A percentile compares a stretch with the other conserved stretches of the same genome.
phyloP scores from a whole-genome alignment of 768 basidiomycete genomes.

The Xanthoconium stramineum region DNA sequence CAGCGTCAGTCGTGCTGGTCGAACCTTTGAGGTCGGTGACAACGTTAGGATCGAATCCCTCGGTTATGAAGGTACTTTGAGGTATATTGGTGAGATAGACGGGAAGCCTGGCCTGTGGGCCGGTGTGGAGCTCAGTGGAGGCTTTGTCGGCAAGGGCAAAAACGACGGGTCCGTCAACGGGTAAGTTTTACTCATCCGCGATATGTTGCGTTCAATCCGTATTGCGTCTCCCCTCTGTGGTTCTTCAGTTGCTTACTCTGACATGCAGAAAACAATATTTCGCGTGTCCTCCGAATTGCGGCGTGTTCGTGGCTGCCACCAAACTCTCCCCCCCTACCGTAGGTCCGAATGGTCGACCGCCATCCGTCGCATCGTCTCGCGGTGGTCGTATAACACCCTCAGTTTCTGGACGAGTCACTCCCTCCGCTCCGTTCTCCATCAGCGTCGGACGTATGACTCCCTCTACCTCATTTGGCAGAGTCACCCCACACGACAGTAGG shows the following conservation, averaged over 20 bases:
- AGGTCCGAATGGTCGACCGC: conserved; percentile 57
- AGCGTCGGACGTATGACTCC: conserved; percentile 56
- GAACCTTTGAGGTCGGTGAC: conserved; percentile 69
- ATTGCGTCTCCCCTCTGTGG: not conserved
- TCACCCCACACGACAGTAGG: conserved; percentile 30
- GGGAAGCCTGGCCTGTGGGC: conserved; percentile 92
- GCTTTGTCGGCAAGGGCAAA: conserved; percentile 89
- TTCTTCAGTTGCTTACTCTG: conserved; percentile 8
- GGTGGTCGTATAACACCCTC: conserved; percentile 44
- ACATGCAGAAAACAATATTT: conserved; percentile 75
- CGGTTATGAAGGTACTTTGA: conserved; percentile 81
- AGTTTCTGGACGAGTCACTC: conserved; percentile 44
- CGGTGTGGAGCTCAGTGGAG: conserved; percentile 84
- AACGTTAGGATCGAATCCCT: conserved; percentile 83
- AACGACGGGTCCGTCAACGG: conserved; percentile 89
- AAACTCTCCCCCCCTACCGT: conserved; percentile 82
- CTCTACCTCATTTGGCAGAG: conserved; percentile 45
- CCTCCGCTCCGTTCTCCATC: conserved; percentile 37
- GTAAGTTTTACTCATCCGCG: conserved; percentile 46
- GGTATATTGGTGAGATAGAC: conserved; percentile 81
- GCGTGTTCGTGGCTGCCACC: conserved; percentile 82
- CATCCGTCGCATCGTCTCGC: conserved; percentile 77
- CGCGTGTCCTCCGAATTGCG: conserved; percentile 76
- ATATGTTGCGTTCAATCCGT: not conserved
- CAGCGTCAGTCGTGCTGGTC: conserved; percentile 42